These are phyloP conservation scores for Iberis amara DNA, from an alignment of 441 rosid species.

Conservation along the genomic window DNA sequence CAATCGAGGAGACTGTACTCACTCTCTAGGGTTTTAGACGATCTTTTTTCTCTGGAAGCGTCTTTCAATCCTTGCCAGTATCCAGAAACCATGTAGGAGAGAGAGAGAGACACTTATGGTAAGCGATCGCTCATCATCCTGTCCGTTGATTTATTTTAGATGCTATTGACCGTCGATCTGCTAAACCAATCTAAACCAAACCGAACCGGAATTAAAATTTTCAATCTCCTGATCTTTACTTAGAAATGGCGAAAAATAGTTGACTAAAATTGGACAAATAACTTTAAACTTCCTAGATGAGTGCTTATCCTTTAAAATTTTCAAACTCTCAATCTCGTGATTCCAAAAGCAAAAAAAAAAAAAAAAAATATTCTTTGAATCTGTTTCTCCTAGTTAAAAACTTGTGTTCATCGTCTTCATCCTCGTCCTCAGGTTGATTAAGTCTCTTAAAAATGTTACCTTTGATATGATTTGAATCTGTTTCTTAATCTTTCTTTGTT, in stretches of 20 bases:
- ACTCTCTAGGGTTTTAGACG: conserved; percentile 24
- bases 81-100: conserved; percentile 7
- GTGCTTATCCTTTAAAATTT: conserved; percentile 25
- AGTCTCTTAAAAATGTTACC: too few relatives aligned
- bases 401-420: conserved; percentile 29
- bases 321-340: conserved; percentile 13
- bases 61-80: conserved; percentile 27
- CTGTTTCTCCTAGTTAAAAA: conserved; percentile 19
- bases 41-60: conserved; percentile 25
- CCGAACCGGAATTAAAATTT: background rate
- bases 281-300: conserved; percentile 16
- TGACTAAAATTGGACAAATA: conserved; percentile 18
- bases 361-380: background rate
- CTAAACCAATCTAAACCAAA: conserved; percentile 11
- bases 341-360: conserved; percentile 12
- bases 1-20: conserved; percentile 10
- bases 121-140: conserved; percentile 24
- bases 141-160: conserved; percentile 20
- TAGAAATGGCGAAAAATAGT: conserved; percentile 33
- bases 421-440: conserved; percentile 14
- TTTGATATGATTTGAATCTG: background rate
- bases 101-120: conserved; percentile 21
- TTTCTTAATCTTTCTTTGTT: background rate
- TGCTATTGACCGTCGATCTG: conserved; percentile 22
- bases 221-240: conserved; percentile 12